Conservation (phyloP, 495 filamentous ascomycete species). For the Aspergillus sclerotiicarbonarius region DNA sequence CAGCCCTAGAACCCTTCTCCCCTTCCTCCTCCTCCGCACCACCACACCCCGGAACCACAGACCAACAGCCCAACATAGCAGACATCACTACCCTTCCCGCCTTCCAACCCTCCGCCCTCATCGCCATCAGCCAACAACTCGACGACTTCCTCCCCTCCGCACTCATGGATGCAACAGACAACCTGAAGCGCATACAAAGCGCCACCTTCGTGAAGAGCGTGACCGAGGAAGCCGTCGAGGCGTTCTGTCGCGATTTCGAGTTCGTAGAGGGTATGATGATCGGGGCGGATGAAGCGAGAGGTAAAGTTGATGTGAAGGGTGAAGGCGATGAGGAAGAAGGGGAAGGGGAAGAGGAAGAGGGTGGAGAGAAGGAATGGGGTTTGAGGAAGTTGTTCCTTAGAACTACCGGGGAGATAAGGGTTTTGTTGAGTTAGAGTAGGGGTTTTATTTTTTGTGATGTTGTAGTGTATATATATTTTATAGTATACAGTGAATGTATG, state of each 20-base stretch:
- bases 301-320: conserved; percentile 28
- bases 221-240: conserved; percentile 78
- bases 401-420: conserved; percentile 81
- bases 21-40: conserved; percentile 19
- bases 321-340: conserved; percentile 35
- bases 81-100: conserved; percentile 54
- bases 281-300: conserved; percentile 53
- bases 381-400: conserved; percentile 73
- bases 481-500: background rate
- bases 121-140: conserved; percentile 67
- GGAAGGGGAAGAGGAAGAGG: conserved; percentile 36
- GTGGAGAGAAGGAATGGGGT: conserved; percentile 41
- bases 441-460: background rate
- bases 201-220: conserved; percentile 66
- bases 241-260: conserved; percentile 90
- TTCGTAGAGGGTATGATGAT: conserved; percentile 72
- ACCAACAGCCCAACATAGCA: conserved; percentile 36
- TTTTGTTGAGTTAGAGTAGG: conserved; percentile 57
- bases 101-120: conserved; percentile 63
- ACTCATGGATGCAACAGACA: conserved; percentile 84
- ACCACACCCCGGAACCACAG: conserved; percentile 14
- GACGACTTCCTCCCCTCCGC: conserved; percentile 93
- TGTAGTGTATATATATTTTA: background rate
- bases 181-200: conserved; percentile 69
- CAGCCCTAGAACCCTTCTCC: conserved; percentile 54